Conservation (phyloP, 768 basidiomycete genomes). For the Boletellus ananas region DNA sequence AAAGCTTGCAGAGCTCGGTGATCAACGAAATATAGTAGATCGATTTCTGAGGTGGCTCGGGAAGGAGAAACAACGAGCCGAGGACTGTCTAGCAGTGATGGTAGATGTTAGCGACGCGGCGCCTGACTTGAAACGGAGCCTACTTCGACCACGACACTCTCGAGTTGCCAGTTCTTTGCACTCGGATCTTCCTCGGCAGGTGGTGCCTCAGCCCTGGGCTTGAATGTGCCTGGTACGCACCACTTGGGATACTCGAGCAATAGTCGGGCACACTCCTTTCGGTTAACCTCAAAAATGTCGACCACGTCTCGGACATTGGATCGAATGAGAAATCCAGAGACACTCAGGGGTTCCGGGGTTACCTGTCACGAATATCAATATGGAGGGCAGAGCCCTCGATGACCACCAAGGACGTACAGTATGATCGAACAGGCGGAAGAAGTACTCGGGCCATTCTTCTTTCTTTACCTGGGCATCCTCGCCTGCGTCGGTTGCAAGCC, state of each 20-base stretch:
- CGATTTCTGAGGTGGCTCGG: constrained; percentile 69
- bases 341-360: constrained; percentile 69
- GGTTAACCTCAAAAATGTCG: constrained; percentile 91
- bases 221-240: constrained; percentile 81
- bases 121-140: constrained; percentile 6
- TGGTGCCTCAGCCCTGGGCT: constrained; percentile 64
- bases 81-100: constrained; percentile 57
- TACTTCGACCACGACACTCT: constrained; percentile 86
- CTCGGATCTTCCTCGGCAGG: constrained; percentile 44
- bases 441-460: constrained; percentile 79
- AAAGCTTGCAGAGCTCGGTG: constrained; percentile 92
- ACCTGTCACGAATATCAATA: constrained; percentile 42
- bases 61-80: constrained; percentile 69
- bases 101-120: not conserved
- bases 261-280: constrained; percentile 89
- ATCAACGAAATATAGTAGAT: constrained; percentile 87
- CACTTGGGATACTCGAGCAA: constrained; percentile 85
- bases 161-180: constrained; percentile 80
- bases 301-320: constrained; percentile 71
- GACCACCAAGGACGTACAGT: constrained; percentile 34
- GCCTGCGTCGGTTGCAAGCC: constrained; percentile 61
- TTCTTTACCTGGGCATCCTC: constrained; percentile 73
- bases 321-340: constrained; percentile 77
- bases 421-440: constrained; percentile 62
- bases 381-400: not conserved